A percentile compares a stretch with the other conserved stretches of the same genome.
These are phyloP conservation scores for Metschnikowia amazonensis DNA, from an alignment of 805 yeast genomes.

Conservation along the genomic window DNA sequence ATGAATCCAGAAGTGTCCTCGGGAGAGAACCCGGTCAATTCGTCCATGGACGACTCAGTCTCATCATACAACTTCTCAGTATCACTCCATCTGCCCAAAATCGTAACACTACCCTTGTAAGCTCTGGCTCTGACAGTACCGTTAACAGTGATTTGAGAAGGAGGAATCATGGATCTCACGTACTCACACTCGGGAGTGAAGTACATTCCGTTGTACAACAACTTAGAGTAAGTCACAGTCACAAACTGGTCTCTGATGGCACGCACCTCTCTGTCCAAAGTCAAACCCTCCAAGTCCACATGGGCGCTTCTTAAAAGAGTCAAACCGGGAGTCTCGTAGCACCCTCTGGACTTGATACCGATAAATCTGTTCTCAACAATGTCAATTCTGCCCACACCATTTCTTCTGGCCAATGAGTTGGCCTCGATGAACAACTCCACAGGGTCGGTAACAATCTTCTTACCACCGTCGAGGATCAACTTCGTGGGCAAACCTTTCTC, in stretches of 20 bases:
- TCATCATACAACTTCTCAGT: conserved; percentile 97
- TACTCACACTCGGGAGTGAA: conserved; percentile 98
- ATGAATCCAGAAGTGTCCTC: conserved; percentile 97
- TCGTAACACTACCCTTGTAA: conserved; percentile 82
- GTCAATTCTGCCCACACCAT: conserved; percentile 99
- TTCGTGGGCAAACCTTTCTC: conserved; percentile 85
- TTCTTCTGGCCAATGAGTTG: conserved; percentile 94
- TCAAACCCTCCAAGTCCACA: conserved; percentile 94
- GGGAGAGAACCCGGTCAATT: conserved; percentile 95
- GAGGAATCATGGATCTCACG: conserved; percentile 87
- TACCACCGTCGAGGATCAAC: conserved; percentile 62
- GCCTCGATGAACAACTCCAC: conserved; percentile 91
- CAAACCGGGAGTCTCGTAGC: conserved; percentile 99
- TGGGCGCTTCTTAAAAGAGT: conserved; percentile 92
- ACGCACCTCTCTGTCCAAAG: conserved; percentile 96
- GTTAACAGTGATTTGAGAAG: conserved; percentile 92
- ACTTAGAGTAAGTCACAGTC: conserved; percentile 84
- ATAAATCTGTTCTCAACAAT: conserved; percentile 98
- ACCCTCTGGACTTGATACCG: conserved; percentile 98
- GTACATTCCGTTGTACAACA: conserved; percentile 95
- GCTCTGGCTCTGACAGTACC: conserved; percentile 92
- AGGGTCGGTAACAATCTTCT: conserved; percentile 70
- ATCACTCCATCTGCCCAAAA: conserved; percentile 91
- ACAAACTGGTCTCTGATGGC: conserved; percentile 95
- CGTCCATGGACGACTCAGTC: conserved; percentile 98